Evolutionary conservation across 78 protist genomes (phyloP).

Genomic region (Cavenderia fasciculata): DNA sequence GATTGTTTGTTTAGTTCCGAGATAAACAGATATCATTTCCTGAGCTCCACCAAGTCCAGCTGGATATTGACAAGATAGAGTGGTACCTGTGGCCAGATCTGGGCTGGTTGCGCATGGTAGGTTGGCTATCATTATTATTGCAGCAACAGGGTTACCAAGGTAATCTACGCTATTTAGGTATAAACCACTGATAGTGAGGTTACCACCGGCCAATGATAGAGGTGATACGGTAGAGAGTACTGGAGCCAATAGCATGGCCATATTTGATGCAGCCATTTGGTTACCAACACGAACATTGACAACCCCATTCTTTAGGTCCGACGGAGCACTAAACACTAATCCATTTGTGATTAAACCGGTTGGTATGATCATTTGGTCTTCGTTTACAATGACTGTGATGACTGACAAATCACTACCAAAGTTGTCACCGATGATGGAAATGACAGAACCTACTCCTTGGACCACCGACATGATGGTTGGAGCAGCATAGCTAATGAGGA

Average conservation of each 20-base stretch:
- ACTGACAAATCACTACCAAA: too few species aligned
- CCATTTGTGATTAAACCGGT: too few species aligned
- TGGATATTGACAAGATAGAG: neutral
- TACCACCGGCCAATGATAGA: too few species aligned
- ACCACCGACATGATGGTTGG: neutral
- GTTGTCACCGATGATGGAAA: neutral
- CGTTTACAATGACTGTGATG: too few species aligned
- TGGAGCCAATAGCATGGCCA: too few species aligned
- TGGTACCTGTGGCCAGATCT: neutral
- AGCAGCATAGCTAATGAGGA: neutral
- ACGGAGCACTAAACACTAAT: conserved; percentile 27
- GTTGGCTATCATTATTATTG: neutral
- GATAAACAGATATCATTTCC: too few species aligned
- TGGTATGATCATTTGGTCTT: too few species aligned
- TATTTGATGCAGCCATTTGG: too few species aligned
- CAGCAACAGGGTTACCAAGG: neutral
- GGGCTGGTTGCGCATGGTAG: neutral
- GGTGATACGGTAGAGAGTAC: too few species aligned
- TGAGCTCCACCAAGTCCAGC: neutral
- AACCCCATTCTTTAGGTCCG: neutral
- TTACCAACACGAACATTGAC: neutral
- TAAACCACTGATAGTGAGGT: neutral
- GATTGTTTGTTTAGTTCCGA: too few species aligned
- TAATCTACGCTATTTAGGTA: neutral
- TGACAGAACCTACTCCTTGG: neutral